phyloP scores from a whole-genome alignment of 2,329 filamentous ascomycete genomes.

The Xylaria polymorpha region DNA sequence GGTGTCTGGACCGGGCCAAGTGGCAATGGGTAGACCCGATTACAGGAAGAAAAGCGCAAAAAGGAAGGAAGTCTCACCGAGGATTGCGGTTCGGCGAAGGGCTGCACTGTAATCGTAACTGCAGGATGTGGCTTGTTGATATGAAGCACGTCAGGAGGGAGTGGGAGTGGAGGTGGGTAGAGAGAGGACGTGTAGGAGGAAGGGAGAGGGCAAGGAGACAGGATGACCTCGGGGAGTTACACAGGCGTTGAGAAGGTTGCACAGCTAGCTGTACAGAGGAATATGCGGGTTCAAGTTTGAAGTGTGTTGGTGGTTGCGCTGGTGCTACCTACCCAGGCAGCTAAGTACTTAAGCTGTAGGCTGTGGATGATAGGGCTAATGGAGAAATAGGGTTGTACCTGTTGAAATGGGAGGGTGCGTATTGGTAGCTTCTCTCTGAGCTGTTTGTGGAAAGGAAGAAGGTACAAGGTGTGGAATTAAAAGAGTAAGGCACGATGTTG shows the following conservation, averaged over 20 bases:
- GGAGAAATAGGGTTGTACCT: not conserved
- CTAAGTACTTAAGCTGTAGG: not conserved
- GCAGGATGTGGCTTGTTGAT: constrained; percentile 9
- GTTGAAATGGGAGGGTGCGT: not conserved
- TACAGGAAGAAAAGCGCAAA: not conserved
- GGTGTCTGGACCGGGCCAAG: constrained; percentile 17
- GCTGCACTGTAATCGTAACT: constrained; percentile 16
- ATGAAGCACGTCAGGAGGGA: constrained; percentile 1
- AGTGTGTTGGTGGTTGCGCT: constrained; percentile 3
- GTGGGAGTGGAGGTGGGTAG: constrained; percentile 1
- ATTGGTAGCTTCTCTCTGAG: not conserved
- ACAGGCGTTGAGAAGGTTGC: not conserved
- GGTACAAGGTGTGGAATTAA: not conserved
- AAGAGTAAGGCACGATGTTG: not conserved
- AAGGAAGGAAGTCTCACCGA: constrained; percentile 20
- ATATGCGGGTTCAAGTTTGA: not conserved
- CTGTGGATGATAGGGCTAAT: not conserved
- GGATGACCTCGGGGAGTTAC: not conserved
- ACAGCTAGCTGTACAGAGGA: not conserved
- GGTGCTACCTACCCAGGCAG: not conserved
- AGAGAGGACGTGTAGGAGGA: not conserved
- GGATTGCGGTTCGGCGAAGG: constrained; percentile 1
- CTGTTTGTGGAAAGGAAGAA: not conserved
- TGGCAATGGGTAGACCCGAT: not conserved
- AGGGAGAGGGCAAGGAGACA: constrained; percentile 2